Percentiles rank a stretch among this genome's conserved stretches.
Conservation (phyloP, 163 green algal genomes). For the Trebouxiophyceae sp. region DNA sequence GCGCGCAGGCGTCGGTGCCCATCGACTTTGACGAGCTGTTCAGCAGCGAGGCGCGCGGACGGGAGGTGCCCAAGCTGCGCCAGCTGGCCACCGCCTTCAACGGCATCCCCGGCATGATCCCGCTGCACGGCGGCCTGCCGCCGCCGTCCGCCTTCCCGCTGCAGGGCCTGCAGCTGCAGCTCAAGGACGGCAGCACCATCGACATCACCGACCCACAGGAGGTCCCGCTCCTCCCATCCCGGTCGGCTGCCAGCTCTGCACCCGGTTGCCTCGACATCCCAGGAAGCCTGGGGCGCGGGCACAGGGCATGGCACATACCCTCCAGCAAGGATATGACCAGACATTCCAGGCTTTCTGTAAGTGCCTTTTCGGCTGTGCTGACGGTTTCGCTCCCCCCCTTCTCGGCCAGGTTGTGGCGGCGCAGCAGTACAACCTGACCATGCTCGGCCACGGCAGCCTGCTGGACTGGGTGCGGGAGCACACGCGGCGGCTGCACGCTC, state of each 20-base stretch:
- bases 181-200: conserved; percentile 18
- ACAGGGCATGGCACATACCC: too few species aligned
- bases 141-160: conserved; percentile 49
- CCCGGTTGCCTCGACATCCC: too few species aligned
- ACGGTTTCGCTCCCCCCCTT: too few species aligned
- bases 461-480: conserved; percentile 39
- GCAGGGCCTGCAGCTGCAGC: conserved; percentile 11
- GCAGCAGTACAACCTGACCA: conserved; percentile 64
- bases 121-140: conserved; percentile 48
- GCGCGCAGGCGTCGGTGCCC: too few species aligned
- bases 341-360: too few species aligned
- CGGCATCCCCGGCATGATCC: conserved; percentile 32
- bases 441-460: conserved; percentile 47
- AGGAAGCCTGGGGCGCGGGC: too few species aligned
- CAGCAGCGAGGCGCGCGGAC: conserved; percentile 6
- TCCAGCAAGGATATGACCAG: too few species aligned
- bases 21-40: conserved; percentile 9
- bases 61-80: conserved; percentile 8
- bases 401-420: too few species aligned
- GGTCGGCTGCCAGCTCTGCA: too few species aligned
- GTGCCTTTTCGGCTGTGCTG: too few species aligned
- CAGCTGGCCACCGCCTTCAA: conserved; percentile 15
- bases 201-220: conserved; percentile 19
- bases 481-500: conserved; percentile 27
- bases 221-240: too few species aligned